phyloP scores from a whole-genome alignment of 805 yeast genomes.

The Cyberlindnera maclurae region DNA sequence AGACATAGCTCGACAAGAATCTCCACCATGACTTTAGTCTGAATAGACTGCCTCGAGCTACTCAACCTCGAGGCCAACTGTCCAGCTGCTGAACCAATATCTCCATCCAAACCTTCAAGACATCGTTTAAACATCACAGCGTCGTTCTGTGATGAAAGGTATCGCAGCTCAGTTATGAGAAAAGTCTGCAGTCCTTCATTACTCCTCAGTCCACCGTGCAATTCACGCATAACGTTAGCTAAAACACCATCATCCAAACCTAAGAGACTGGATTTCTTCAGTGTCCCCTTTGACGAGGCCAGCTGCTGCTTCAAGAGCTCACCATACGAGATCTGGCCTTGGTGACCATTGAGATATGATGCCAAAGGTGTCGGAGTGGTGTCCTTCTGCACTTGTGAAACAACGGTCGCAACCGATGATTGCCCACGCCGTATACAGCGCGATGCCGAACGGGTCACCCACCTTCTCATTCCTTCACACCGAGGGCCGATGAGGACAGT shows the following conservation, averaged over 20 bases:
- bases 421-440: constrained; percentile 1
- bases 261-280: not conserved
- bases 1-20: constrained; percentile 7
- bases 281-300: not conserved
- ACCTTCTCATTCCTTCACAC: not conserved
- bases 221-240: not conserved
- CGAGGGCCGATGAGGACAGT: too few relatives aligned
- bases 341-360: not conserved
- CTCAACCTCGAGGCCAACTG: constrained; percentile 4
- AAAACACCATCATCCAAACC: not conserved
- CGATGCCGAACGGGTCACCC: not conserved
- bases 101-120: not conserved
- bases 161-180: not conserved
- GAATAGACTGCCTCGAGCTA: not conserved
- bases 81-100: constrained; percentile 4
- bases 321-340: not conserved
- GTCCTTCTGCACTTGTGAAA: constrained; percentile 4
- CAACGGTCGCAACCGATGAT: constrained; percentile 3
- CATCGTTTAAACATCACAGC: not conserved
- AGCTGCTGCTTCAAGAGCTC: not conserved
- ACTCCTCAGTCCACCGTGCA: not conserved
- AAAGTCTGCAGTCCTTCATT: constrained; percentile 1
- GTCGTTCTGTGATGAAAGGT: not conserved
- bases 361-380: constrained; percentile 3
- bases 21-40: constrained; percentile 1